phyloP scores from a whole-genome alignment of 805 yeast species.

The Saccharomycopsis selenospora region DNA sequence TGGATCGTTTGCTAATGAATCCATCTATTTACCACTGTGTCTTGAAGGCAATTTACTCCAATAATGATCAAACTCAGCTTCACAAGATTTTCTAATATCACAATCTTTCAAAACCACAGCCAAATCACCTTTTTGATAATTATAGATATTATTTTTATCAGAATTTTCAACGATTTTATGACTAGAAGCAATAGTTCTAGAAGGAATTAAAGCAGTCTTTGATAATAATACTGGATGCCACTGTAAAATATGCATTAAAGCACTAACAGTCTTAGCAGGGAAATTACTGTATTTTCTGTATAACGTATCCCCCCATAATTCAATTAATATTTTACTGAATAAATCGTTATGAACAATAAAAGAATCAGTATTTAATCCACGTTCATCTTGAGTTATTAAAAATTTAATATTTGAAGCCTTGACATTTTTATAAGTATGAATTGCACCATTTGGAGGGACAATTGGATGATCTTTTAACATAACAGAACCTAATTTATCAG shows the following conservation, averaged over 20 bases:
- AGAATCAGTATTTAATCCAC: slow-evolving; percentile 58
- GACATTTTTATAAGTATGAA: slow-evolving; percentile 59
- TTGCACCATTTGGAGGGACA: slow-evolving; percentile 57
- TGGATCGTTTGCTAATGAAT: not conserved
- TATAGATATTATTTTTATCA: slow-evolving; percentile 39
- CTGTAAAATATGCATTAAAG: slow-evolving; percentile 79
- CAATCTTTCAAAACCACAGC: slow-evolving; percentile 59
- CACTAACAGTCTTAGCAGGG: slow-evolving; percentile 48
- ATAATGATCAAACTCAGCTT: slow-evolving; percentile 36
- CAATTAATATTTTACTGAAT: slow-evolving; percentile 62
- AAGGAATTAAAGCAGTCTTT: slow-evolving; percentile 65
- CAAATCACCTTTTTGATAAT: slow-evolving; percentile 60
- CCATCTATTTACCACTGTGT: not conserved
- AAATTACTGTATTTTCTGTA: slow-evolving; percentile 61
- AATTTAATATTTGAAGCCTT: slow-evolving; percentile 49
- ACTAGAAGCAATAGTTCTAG: slow-evolving; percentile 45
- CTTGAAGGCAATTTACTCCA: slow-evolving; percentile 22
- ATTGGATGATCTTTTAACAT: slow-evolving; percentile 67
- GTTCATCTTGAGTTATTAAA: slow-evolving; percentile 62
- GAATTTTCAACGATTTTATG: slow-evolving; percentile 33
- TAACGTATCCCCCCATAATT: slow-evolving; percentile 70
- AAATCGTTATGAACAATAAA: slow-evolving; percentile 64
- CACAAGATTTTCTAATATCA: slow-evolving; percentile 44
- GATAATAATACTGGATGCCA: slow-evolving; percentile 87
- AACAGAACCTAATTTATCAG: slow-evolving; percentile 53